Percentiles rank a stretch among this genome's conserved stretches.
These are phyloP conservation scores for Prunus padus DNA, from an alignment of 306 rosid species.

Conservation along the genomic window DNA sequence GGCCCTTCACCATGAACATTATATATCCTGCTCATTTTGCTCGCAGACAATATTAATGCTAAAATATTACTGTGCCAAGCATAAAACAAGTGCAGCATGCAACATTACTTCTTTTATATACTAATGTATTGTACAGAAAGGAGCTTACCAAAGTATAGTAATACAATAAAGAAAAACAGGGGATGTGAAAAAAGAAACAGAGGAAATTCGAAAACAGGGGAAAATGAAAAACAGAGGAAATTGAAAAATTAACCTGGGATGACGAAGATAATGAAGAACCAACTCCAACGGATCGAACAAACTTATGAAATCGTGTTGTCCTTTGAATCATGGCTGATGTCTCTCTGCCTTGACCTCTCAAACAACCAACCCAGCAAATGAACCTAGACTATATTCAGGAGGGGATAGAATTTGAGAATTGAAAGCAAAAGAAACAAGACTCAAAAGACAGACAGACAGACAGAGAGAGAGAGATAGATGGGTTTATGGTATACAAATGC, in stretches of 20 bases:
- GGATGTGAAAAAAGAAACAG: not conserved
- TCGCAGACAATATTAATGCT: no score
- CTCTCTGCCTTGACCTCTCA: not conserved
- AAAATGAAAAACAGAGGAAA: not conserved
- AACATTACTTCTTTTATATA: not conserved
- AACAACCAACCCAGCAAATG: not conserved
- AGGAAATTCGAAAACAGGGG: not conserved
- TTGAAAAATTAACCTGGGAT: constrained; percentile 37
- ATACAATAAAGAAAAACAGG: not conserved
- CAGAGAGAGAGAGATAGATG: not conserved
- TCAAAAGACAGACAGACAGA: no score
- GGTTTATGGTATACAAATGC: not conserved
- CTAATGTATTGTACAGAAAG: not conserved
- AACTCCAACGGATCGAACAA: constrained; percentile 11
- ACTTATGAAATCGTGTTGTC: constrained; percentile 2
- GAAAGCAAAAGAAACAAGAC: not conserved
- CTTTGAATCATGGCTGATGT: constrained; percentile 38
- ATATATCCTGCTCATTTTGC: no score
- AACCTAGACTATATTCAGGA: not conserved
- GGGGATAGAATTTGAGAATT: not conserved
- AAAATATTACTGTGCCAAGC: no score
- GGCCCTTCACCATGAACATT: not conserved
- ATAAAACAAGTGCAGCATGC: not conserved
- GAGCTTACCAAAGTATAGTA: not conserved
- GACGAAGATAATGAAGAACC: constrained; percentile 16